phyloP scores from a whole-genome alignment of 192 early-diverging fungal species.

The Neocallimastix lanati region DNA sequence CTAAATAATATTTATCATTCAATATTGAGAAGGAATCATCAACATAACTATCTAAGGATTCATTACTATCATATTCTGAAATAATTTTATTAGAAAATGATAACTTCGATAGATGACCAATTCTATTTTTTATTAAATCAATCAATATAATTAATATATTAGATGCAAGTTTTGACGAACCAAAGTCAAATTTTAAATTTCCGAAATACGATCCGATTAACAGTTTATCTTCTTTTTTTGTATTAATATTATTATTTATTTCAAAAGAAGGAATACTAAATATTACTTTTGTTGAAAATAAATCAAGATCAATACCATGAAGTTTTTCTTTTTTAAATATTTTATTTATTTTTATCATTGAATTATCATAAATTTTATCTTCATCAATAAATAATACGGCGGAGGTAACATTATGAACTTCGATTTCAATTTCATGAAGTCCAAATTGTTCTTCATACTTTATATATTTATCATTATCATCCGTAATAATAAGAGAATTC shows the following conservation, averaged over 20 bases:
- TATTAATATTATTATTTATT: not conserved
- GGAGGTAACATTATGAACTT: not conserved
- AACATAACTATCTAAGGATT: no score
- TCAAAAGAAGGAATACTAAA: not conserved
- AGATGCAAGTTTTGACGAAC: not conserved
- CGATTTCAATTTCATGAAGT: not conserved
- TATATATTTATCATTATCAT: not conserved
- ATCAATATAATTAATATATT: not conserved
- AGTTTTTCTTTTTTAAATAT: not conserved
- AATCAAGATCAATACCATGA: not conserved
- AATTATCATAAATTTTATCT: not conserved
- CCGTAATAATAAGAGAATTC: not conserved
- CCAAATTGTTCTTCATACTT: not conserved
- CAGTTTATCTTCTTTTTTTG: not conserved
- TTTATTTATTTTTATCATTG: not conserved
- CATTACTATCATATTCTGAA: no score
- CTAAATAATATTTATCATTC: no score
- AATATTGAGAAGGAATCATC: no score
- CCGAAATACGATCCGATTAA: not conserved
- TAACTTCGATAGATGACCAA: no score
- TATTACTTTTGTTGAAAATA: not conserved
- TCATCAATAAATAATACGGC: not conserved
- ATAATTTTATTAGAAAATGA: no score
- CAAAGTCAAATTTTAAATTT: not conserved
- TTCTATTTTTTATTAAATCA: not conserved